phyloP scores from a whole-genome alignment of 352 stramenopile species.

The Pythium aristosporum region DNA sequence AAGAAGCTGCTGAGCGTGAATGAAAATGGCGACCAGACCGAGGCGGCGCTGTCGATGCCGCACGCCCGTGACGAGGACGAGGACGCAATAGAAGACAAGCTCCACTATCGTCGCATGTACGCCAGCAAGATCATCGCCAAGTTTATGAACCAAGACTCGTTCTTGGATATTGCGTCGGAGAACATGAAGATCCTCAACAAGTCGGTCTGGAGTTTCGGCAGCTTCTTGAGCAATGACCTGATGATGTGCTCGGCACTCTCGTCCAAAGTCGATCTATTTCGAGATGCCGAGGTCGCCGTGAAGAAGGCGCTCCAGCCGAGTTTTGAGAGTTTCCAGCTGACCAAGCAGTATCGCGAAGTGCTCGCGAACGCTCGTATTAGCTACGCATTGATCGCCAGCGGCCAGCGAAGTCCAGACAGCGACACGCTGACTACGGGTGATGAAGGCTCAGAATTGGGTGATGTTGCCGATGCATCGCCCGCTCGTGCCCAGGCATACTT shows the following conservation, averaged over 20 bases:
- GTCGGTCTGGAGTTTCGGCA: slow-evolving; percentile 78
- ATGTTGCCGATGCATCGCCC: slow-evolving; percentile 7
- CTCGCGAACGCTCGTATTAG: slow-evolving; percentile 56
- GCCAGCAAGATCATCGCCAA: slow-evolving; percentile 87
- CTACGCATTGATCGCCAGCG: slow-evolving; percentile 37
- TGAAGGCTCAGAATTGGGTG: slow-evolving; percentile 18
- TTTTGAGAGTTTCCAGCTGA: slow-evolving; percentile 60
- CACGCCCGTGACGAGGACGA: slow-evolving; percentile 22
- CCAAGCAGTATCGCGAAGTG: slow-evolving; percentile 56
- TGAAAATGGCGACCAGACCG: slow-evolving; percentile 18
- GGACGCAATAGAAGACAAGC: slow-evolving; percentile 26
- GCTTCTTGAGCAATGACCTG: slow-evolving; percentile 68
- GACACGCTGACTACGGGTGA: slow-evolving; percentile 21
- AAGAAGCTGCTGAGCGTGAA: slow-evolving; percentile 62
- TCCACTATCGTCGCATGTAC: slow-evolving; percentile 56
- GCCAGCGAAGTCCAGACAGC: slow-evolving; percentile 22
- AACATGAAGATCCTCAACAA: slow-evolving; percentile 79
- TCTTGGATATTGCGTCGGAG: slow-evolving; percentile 77
- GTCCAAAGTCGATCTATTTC: slow-evolving; percentile 76
- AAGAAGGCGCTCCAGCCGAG: slow-evolving; percentile 69
- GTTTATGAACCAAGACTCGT: slow-evolving; percentile 83
- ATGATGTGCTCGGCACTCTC: slow-evolving; percentile 72
- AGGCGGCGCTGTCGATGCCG: slow-evolving; percentile 11
- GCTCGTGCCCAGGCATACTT: slow-evolving; percentile 45
- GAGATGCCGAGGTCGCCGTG: slow-evolving; percentile 70